Evolutionary conservation across 495 filamentous ascomycete species (phyloP).

Genomic region (Lichina pygmaea): DNA sequence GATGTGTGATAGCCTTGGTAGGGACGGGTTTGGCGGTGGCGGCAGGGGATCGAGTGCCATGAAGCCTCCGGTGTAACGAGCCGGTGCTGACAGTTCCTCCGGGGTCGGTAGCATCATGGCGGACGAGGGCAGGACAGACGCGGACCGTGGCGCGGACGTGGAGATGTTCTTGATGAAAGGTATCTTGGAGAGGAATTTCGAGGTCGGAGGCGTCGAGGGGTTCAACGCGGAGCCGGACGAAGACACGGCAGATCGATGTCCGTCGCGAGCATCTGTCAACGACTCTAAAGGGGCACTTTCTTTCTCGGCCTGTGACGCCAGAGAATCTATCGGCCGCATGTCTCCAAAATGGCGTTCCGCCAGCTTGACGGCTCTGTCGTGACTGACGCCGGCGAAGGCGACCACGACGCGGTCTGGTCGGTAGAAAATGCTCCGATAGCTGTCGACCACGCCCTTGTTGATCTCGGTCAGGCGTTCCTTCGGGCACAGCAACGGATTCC

Average conservation of each 20-base stretch:
- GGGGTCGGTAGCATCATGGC: constrained; percentile 16
- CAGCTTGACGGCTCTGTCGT: constrained; percentile 52
- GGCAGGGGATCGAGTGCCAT: constrained; percentile 59
- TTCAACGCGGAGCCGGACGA: constrained; percentile 9
- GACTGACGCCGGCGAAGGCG: constrained; percentile 78
- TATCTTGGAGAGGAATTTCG: constrained; percentile 52
- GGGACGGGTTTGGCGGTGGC: constrained; percentile 43
- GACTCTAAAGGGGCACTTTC: constrained; percentile 7
- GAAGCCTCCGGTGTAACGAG: constrained; percentile 87
- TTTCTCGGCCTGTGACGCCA: constrained; percentile 13
- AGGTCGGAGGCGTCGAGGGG: constrained; percentile 11
- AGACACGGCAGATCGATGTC: constrained; percentile 5
- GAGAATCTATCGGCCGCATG: constrained; percentile 29
- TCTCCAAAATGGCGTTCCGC: constrained; percentile 74
- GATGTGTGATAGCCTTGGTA: constrained; percentile 69
- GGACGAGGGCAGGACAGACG: constrained; percentile 24
- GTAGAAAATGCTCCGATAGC: constrained; percentile 65
- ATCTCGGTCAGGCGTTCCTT: constrained; percentile 57
- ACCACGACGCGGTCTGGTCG: constrained; percentile 76
- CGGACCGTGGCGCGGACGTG: constrained; percentile 31
- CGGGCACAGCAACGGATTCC: constrained; percentile 80
- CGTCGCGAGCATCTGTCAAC: constrained; percentile 11
- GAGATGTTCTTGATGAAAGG: constrained; percentile 87
- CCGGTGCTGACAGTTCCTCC: constrained; percentile 30
- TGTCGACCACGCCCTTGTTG: constrained; percentile 40